Percentiles rank a stretch among this genome's conserved stretches.
These are phyloP conservation scores for Rhamnella rubrinervis DNA, from an alignment of 331 rosid species.

Conservation along the genomic window DNA sequence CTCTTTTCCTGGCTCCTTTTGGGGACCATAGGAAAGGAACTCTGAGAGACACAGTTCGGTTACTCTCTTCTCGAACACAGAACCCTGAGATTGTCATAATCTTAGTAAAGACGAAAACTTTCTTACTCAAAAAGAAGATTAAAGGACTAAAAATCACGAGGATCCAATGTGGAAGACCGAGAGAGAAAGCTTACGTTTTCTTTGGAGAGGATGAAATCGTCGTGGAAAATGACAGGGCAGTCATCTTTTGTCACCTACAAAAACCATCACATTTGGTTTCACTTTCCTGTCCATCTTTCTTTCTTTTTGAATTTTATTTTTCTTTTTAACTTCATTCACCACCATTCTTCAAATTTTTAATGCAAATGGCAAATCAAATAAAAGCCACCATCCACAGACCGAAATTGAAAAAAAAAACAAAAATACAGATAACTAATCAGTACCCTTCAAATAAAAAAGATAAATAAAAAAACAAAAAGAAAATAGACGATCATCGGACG, in stretches of 20 bases:
- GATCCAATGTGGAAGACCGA: neutral
- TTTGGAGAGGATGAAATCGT: conserved; percentile 40
- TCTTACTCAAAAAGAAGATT: neutral
- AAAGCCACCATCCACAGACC: neutral
- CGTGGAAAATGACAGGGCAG: conserved; percentile 52
- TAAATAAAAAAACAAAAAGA: neutral
- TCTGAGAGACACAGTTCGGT: conserved; percentile 39
- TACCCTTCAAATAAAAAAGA: conserved; percentile 7
- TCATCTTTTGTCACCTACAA: conserved; percentile 54
- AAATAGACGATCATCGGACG: neutral
- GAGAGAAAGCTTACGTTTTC: conserved; percentile 24
- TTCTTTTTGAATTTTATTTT: no score
- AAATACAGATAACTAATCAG: conserved; percentile 36
- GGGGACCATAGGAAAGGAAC: conserved; percentile 48
- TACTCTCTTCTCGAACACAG: conserved; percentile 42
- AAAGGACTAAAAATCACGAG: neutral
- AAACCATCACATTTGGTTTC: conserved; percentile 32
- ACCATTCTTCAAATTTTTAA: conserved; percentile 13
- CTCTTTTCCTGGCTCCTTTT: conserved; percentile 33
- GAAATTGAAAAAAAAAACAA: neutral
- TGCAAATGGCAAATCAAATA: no score
- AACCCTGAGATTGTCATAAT: conserved; percentile 27
- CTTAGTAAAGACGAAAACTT: neutral
- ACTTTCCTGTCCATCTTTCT: conserved; percentile 16
- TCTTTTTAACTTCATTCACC: conserved; percentile 11